These are phyloP conservation scores for Podaxis sp. DNA, from an alignment of 768 basidiomycete genomes.

Conservation along the genomic window DNA sequence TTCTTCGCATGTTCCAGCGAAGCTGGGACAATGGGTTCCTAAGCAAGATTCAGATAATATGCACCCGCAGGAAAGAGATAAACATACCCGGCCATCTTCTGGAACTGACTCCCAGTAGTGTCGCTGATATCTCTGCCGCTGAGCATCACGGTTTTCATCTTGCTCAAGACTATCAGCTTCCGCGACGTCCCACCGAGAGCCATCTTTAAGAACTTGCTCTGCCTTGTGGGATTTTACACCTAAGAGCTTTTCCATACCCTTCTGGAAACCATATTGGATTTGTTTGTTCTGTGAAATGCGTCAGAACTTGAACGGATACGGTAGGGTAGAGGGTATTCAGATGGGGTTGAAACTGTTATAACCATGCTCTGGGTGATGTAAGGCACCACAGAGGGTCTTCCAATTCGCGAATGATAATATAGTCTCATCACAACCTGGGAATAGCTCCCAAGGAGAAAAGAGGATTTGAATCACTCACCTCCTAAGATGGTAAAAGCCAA, in stretches of 20 bases:
- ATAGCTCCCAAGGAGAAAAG: not conserved
- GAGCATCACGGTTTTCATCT: conserved; percentile 51
- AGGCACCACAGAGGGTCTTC: conserved; percentile 59
- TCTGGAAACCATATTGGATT: conserved; percentile 77
- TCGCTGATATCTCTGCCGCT: conserved; percentile 65
- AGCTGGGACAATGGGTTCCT: conserved; percentile 68
- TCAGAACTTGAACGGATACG: not conserved
- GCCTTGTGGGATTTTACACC: conserved; percentile 44
- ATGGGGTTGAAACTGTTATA: conserved; percentile 72
- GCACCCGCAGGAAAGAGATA: not conserved
- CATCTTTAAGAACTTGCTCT: conserved; percentile 11
- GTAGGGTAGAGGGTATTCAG: conserved; percentile 37
- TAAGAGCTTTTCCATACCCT: conserved; percentile 80
- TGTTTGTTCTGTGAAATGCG: conserved; percentile 46
- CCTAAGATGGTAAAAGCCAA: conserved; percentile 25
- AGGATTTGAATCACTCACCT: conserved; percentile 33
- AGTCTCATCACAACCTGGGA: conserved; percentile 46
- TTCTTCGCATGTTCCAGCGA: conserved; percentile 49
- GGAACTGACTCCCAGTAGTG: conserved; percentile 79
- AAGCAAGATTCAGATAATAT: conserved; percentile 5
- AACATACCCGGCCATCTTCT: conserved; percentile 61
- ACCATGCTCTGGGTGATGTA: conserved; percentile 63
- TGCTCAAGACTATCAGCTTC: conserved; percentile 66
- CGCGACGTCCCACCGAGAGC: conserved; percentile 40
- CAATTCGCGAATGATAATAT: conserved; percentile 68